Conservation (phyloP, 495 filamentous ascomycete genomes). For the Xylaria telfairii region DNA sequence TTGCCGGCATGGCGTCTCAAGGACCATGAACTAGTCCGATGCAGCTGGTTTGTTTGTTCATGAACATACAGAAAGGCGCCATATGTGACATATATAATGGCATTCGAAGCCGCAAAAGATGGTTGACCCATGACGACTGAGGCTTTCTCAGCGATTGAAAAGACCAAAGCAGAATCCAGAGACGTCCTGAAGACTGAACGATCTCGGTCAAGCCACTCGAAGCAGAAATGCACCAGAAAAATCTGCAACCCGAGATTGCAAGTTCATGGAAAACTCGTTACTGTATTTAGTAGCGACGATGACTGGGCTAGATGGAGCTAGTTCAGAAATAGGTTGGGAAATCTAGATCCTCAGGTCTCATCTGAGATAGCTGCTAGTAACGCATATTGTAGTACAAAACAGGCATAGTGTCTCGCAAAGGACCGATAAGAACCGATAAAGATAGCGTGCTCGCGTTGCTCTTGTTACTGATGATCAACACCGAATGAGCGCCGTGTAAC, state of each 20-base stretch:
- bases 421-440: neutral
- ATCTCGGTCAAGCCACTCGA: neutral
- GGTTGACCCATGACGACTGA: conserved; percentile 65
- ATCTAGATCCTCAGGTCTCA: neutral
- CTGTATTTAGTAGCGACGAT: conserved; percentile 10
- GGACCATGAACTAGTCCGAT: neutral
- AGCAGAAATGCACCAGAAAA: conserved; percentile 7
- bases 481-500: neutral
- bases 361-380: neutral
- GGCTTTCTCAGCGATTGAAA: neutral
- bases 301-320: conserved; percentile 11
- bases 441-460: neutral
- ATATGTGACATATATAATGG: conserved; percentile 77
- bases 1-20: neutral
- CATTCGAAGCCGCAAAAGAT: conserved; percentile 73
- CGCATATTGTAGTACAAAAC: neutral
- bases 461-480: neutral
- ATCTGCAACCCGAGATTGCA: conserved; percentile 3
- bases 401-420: neutral
- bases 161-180: neutral
- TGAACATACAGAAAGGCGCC: conserved; percentile 68
- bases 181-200: neutral
- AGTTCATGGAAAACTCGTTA: conserved; percentile 7
- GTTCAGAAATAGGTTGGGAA: conserved; percentile 1
- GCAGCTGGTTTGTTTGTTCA: conserved; percentile 4